phyloP scores from a whole-genome alignment of 2,329 filamentous ascomycete genomes.

The Cladophialophora carrionii region DNA sequence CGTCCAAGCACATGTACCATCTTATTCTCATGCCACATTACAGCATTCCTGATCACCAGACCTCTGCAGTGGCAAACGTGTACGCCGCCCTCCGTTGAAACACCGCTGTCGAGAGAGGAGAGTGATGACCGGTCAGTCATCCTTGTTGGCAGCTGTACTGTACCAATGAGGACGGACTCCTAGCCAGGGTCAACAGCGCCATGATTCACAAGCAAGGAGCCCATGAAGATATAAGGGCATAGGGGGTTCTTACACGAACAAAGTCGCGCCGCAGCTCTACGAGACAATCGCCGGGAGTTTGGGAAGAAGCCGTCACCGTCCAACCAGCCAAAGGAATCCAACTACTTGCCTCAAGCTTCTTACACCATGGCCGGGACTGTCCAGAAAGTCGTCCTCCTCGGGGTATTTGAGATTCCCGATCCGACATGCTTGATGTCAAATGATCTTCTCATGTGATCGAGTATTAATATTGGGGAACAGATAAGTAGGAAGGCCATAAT shows the following conservation, averaged over 20 bases:
- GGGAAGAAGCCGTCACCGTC: neutral
- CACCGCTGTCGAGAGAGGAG: neutral
- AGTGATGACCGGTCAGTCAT: slow-evolving; percentile 13
- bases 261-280: neutral
- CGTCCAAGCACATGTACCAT: neutral
- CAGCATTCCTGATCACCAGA: neutral
- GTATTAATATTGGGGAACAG: slow-evolving; percentile 21
- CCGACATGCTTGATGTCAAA: neutral
- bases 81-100: neutral
- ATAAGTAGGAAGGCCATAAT: slow-evolving; percentile 24
- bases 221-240: neutral
- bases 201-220: neutral
- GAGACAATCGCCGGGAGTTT: neutral
- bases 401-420: slow-evolving; percentile 14
- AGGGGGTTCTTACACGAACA: neutral
- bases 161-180: slow-evolving; percentile 5
- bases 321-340: neutral
- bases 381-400: slow-evolving; percentile 26
- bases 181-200: slow-evolving; percentile 4
- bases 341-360: neutral
- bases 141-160: neutral
- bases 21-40: neutral
- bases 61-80: neutral
- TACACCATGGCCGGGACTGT: slow-evolving; percentile 16
- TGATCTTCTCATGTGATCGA: neutral